Percentiles rank a stretch among this genome's conserved stretches.
These are phyloP conservation scores for Xylariaceae sp. DNA, from an alignment of 2,329 filamentous ascomycete genomes.

Conservation along the genomic window DNA sequence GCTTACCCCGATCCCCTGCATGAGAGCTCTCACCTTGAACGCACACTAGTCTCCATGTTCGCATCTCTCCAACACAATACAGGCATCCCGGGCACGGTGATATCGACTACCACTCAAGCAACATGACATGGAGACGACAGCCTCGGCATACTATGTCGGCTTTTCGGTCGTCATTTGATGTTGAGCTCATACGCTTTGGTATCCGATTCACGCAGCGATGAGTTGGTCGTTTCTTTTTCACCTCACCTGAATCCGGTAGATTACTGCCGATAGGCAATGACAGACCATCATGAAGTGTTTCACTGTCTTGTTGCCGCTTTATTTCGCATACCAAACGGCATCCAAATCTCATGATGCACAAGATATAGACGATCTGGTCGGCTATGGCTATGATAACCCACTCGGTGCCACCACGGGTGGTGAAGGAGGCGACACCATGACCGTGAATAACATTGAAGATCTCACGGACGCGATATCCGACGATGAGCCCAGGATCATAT, in stretches of 20 bases:
- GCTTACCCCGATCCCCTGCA: neutral
- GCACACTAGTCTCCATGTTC: neutral
- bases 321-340: neutral
- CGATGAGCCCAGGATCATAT: constrained; percentile 3
- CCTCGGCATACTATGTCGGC: no score
- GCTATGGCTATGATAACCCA: constrained; percentile 7
- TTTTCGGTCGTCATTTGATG: no score
- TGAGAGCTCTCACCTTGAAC: neutral
- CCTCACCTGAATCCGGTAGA: neutral
- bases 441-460: constrained; percentile 5
- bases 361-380: neutral
- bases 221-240: neutral
- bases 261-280: neutral
- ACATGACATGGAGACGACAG: no score
- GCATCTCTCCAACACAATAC: neutral
- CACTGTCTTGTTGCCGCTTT: neutral
- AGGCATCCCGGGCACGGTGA: neutral
- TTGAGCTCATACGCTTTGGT: no score
- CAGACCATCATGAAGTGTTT: neutral
- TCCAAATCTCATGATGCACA: neutral
- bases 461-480: neutral
- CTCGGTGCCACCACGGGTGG: constrained; percentile 6
- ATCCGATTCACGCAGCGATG: neutral
- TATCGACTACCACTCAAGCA: neutral
- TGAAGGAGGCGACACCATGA: neutral